Conservation (phyloP, 192 early-diverging fungal species). For the Funneliformis geosporum region DNA sequence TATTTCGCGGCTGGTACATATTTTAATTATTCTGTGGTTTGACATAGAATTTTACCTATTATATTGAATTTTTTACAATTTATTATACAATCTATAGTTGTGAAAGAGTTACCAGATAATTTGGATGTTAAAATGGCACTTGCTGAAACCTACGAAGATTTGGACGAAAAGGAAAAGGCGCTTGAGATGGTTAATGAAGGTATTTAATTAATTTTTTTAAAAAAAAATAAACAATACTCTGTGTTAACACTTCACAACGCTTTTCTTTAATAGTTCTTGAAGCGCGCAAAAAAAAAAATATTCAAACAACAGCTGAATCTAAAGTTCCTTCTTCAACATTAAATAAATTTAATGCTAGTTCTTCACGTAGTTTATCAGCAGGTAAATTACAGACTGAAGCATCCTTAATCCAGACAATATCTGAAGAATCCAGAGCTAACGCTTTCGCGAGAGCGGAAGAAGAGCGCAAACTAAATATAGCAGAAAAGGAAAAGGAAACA, state of each 20-base stretch:
- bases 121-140: conserved; percentile 67
- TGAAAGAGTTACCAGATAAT: conserved; percentile 64
- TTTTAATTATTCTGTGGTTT: too few relatives aligned
- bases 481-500: conserved; percentile 33
- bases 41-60: too few relatives aligned
- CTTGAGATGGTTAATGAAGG: conserved; percentile 52
- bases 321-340: neutral
- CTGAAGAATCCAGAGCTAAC: neutral
- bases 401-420: neutral
- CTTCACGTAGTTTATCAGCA: neutral
- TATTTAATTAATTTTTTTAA: conserved; percentile 4
- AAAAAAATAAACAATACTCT: neutral
- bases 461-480: conserved; percentile 2
- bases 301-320: neutral
- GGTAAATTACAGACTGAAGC: too few relatives aligned
- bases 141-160: conserved; percentile 72
- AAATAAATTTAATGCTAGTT: neutral
- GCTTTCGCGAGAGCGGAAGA: conserved; percentile 5
- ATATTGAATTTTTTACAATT: too few relatives aligned
- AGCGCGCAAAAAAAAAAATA: neutral
- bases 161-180: conserved; percentile 59
- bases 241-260: neutral
- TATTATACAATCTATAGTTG: conserved; percentile 34
- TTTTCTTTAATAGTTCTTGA: neutral
- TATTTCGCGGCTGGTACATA: conserved; percentile 55